These are phyloP conservation scores for Pulicaria dysenterica DNA, from an alignment of 129 eudicot species.

Conservation along the genomic window DNA sequence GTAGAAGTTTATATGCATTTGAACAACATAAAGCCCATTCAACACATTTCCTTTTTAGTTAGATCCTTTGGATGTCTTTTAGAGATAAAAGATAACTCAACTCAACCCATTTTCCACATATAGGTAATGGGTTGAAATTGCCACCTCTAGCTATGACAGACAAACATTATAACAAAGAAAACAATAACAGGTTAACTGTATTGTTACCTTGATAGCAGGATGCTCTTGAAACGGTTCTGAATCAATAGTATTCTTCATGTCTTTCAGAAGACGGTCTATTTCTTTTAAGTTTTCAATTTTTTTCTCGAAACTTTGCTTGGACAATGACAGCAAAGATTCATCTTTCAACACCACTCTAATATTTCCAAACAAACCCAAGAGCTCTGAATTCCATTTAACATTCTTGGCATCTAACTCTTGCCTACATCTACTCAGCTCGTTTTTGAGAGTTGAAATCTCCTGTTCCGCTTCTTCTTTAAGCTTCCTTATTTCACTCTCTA, in stretches of 20 bases:
- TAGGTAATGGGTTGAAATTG: conserved; percentile 10
- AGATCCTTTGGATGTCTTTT: not conserved
- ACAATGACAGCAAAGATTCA: conserved; percentile 51
- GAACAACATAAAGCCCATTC: not conserved
- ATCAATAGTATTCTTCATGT: conserved; percentile 47
- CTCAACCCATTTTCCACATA: not conserved
- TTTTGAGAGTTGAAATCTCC: conserved; percentile 55
- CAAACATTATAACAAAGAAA: conserved; percentile 15
- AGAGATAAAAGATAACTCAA: conserved; percentile 9
- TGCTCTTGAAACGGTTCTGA: conserved; percentile 44
- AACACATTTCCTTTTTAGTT: not conserved
- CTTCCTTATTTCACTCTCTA: conserved; percentile 69
- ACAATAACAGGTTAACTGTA: not conserved
- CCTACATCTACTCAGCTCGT: conserved; percentile 58
- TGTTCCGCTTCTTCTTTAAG: conserved; percentile 74
- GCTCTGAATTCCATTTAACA: conserved; percentile 50
- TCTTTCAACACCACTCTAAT: conserved; percentile 59
- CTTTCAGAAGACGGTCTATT: conserved; percentile 56
- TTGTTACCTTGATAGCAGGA: conserved; percentile 54
- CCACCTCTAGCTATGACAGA: conserved; percentile 9
- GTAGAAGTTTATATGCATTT: not conserved
- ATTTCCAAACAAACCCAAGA: conserved; percentile 49
- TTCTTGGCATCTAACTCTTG: conserved; percentile 70
- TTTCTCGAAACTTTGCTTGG: conserved; percentile 49
- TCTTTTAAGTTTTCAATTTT: conserved; percentile 62